Conservation (phyloP, 2,329 filamentous ascomycete genomes). For the Fusarium verticillioides region DNA sequence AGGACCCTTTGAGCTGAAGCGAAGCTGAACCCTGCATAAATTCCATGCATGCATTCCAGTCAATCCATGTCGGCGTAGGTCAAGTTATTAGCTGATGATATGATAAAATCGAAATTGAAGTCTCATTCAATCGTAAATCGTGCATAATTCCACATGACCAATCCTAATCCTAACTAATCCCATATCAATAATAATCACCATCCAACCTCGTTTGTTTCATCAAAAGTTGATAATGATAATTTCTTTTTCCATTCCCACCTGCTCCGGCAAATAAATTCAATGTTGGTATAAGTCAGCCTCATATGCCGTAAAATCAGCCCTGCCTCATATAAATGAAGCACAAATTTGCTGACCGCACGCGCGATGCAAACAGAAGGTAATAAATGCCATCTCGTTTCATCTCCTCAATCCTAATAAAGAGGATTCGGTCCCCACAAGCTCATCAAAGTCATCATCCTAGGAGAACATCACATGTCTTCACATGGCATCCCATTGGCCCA, state of each 20-base stretch:
- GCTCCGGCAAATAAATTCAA: conserved; percentile 14
- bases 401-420: conserved; percentile 12
- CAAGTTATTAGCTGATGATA: background rate
- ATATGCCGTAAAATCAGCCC: conserved; percentile 5
- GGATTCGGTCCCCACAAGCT: conserved; percentile 1
- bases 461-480: conserved; percentile 5
- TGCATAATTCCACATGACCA: conserved; percentile 13
- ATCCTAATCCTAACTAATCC: background rate
- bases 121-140: conserved; percentile 30
- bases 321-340: conserved; percentile 30
- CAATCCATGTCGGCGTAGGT: background rate
- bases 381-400: conserved; percentile 19
- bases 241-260: conserved; percentile 16
- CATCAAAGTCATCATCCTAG: conserved; percentile 4
- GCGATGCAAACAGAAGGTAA: conserved; percentile 11
- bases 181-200: background rate
- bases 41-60: conserved; percentile 1
- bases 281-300: conserved; percentile 10
- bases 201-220: background rate
- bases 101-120: background rate
- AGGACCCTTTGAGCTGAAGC: background rate
- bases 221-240: background rate
- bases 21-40: conserved; percentile 4
- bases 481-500: conserved; percentile 31
- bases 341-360: conserved; percentile 21